Base-by-base conservation (phyloP, 352 stramenopile species). In the Aphanomyces astaci region DNA sequence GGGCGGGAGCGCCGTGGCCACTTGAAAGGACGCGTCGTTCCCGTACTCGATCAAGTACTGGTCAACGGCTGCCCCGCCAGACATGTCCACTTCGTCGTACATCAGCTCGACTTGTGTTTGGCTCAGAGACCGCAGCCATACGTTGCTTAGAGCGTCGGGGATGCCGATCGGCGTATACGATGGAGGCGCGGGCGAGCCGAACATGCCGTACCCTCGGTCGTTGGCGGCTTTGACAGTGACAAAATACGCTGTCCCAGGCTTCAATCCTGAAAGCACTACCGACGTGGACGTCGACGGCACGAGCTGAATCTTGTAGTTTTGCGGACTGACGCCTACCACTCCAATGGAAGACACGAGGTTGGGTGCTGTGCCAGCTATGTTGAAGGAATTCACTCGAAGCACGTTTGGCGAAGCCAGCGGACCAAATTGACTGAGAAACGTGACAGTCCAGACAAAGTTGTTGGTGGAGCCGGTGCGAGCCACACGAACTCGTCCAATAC, bases 381-480 rank as follows among this genome's bases (percentile, higher is more conserved):
- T n/a, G 10, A 68, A 22, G 1, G 62, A n/a, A 33, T 68, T 68
- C 9, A 68, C 62, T 4, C 62, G 62, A 13, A 68, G 28, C 10
- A 45, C 24, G 17, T 59, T 68, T 15, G 62, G 62, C 2, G 62
- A 40, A 0, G 66, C 30, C 4, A 78, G 55, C 30, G 67, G 55
- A 0, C 84, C 82, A 2, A 92, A 76, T 45, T 89, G 79, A 15
- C 70, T 75, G 22, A 73, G 78, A 70, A 98, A 98, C 11, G 93
- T 97, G 32, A 98, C 81, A 17, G 72, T 79, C 92, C 93, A 98
- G 10, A 81, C 75, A 71, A 86, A 98, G 27, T 81, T 90, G 60
- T 87, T 88, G 27, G 75, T 66, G 65, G 73, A 31, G 17, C 78
- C 84, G 3, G 76, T 76, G n/a, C 94, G 85, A 57, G 91, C 82